Conservation (phyloP, 1,139 yeast genomes). For the Protomyces inundatus region DNA sequence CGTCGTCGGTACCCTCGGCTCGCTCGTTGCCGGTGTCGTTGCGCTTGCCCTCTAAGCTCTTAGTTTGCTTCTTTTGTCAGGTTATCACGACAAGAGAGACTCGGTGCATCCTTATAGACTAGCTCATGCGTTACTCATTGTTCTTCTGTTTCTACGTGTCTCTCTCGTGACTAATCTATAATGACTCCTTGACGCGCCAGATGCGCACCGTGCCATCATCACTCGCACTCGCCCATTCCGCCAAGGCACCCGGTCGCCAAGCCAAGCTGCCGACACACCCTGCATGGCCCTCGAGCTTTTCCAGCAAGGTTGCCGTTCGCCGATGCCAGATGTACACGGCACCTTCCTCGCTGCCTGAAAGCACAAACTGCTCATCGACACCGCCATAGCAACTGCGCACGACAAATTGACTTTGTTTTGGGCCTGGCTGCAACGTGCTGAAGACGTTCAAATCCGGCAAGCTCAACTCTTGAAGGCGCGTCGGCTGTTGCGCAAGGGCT, state of each 20-base stretch:
- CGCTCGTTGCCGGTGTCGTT: not conserved
- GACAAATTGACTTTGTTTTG: slow-evolving; percentile 62
- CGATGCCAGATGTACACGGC: slow-evolving; percentile 72
- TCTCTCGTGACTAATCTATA: too few relatives aligned
- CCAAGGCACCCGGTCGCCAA: slow-evolving; percentile 57
- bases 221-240: slow-evolving; percentile 74
- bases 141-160: too few relatives aligned
- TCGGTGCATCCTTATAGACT: too few relatives aligned
- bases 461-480: slow-evolving; percentile 78
- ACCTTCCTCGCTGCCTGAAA: slow-evolving; percentile 64
- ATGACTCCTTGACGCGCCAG: slow-evolving; percentile 1
- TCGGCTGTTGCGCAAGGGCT: slow-evolving; percentile 61
- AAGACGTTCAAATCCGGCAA: slow-evolving; percentile 48
- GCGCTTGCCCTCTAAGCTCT: not conserved
- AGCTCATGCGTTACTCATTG: too few relatives aligned
- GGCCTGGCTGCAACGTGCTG: slow-evolving; percentile 60
- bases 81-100: too few relatives aligned
- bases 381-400: slow-evolving; percentile 77
- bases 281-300: slow-evolving; percentile 59
- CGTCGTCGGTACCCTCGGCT: slow-evolving; percentile 1
- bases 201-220: slow-evolving; percentile 55
- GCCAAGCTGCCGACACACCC: slow-evolving; percentile 69
- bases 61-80: not conserved
- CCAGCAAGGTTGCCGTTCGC: slow-evolving; percentile 63
- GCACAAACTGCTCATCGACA: slow-evolving; percentile 59